phyloP scores from a whole-genome alignment of 306 rosid genomes.

The Trifolium subterraneum region DNA sequence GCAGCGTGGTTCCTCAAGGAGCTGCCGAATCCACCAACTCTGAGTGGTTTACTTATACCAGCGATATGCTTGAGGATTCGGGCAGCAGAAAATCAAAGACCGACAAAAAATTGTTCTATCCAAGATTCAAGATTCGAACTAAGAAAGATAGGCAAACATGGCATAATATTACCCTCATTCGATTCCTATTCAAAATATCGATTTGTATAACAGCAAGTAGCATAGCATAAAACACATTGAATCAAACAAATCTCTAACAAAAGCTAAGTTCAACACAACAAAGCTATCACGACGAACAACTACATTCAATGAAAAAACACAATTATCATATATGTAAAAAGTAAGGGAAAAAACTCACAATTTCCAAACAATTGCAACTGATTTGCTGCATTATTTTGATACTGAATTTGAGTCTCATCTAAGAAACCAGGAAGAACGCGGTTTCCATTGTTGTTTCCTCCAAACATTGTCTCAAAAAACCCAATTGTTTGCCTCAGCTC shows the following conservation, averaged over 20 bases:
- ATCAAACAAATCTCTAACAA: constrained; percentile 22
- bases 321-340: constrained; percentile 16
- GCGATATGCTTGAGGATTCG: too few relatives aligned
- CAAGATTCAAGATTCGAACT: too few relatives aligned
- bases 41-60: too few relatives aligned
- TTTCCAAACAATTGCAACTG: constrained; percentile 84
- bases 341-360: constrained; percentile 57
- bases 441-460: constrained; percentile 68
- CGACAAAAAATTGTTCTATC: too few relatives aligned
- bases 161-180: too few relatives aligned
- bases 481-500: constrained; percentile 36
- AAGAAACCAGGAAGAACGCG: constrained; percentile 73
- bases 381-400: constrained; percentile 68
- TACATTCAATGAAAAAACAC: not conserved
- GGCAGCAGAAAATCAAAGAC: too few relatives aligned
- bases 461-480: constrained; percentile 62
- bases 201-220: too few relatives aligned
- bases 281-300: not conserved
- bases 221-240: not conserved
- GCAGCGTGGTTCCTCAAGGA: too few relatives aligned
- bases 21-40: too few relatives aligned
- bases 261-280: constrained; percentile 30
- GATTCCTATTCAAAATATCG: too few relatives aligned
- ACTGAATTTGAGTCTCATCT: constrained; percentile 61
- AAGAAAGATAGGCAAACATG: too few relatives aligned